These are phyloP conservation scores for Plasmopara viticola DNA, from an alignment of 352 stramenopile species.

Conservation along the genomic window DNA sequence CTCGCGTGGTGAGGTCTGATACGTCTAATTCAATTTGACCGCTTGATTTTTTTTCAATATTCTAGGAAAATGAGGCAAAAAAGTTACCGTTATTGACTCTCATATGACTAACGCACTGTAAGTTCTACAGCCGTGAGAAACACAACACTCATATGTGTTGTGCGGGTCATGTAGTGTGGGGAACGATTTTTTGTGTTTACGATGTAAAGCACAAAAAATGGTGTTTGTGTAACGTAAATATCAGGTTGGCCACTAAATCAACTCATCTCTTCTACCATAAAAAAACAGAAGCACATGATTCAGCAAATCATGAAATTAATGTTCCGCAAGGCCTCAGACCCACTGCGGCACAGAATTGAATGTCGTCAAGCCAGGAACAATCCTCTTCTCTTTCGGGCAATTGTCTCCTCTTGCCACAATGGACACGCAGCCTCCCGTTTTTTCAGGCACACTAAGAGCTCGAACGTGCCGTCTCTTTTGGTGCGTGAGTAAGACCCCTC, in stretches of 20 bases:
- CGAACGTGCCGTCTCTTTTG: slow-evolving; percentile 19
- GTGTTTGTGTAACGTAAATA: slow-evolving; percentile 5
- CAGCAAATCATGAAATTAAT: neutral
- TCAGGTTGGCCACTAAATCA: slow-evolving; percentile 13
- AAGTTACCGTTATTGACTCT: neutral
- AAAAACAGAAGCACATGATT: slow-evolving; percentile 21
- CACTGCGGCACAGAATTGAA: slow-evolving; percentile 1
- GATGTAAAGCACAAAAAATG: neutral
- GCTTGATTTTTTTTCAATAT: too few relatives aligned
- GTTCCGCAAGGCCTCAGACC: neutral
- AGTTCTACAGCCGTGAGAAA: neutral
- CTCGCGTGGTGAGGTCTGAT: neutral
- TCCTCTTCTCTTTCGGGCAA: slow-evolving; percentile 2
- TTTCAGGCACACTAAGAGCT: slow-evolving; percentile 29
- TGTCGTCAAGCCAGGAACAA: slow-evolving; percentile 7
- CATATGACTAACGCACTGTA: neutral
- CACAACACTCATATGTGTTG: too few relatives aligned
- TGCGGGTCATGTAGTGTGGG: neutral
- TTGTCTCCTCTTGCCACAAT: slow-evolving; percentile 10
- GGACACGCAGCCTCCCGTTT: slow-evolving; percentile 18
- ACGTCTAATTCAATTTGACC: too few relatives aligned
- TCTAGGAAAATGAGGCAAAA: too few relatives aligned
- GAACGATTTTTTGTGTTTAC: neutral
- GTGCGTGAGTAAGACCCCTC: slow-evolving; percentile 11
- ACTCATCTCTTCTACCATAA: slow-evolving; percentile 7